A percentile compares a stretch with the other conserved stretches of the same genome.
phyloP scores from a whole-genome alignment of 345 rosid species.

The Eutrema heterophyllum region DNA sequence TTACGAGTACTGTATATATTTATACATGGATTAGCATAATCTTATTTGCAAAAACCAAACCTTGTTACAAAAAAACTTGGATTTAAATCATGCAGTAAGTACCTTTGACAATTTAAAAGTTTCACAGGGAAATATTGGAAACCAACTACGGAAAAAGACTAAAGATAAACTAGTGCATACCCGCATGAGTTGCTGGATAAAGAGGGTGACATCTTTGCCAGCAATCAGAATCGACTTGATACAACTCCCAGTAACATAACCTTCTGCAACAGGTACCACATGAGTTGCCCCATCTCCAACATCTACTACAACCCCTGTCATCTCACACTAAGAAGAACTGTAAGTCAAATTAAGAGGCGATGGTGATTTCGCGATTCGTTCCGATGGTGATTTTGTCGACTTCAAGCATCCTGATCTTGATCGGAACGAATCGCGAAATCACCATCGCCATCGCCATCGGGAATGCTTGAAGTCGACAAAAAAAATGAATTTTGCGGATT shows the following conservation, averaged over 20 bases:
- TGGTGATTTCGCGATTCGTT: too few species aligned
- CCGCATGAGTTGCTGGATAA: constrained; percentile 98
- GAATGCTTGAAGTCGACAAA: too few species aligned
- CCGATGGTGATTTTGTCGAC: too few species aligned
- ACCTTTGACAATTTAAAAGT: too few species aligned
- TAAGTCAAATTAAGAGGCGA: constrained; percentile 40
- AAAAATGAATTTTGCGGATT: too few species aligned
- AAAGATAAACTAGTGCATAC: constrained; percentile 33
- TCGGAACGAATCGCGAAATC: too few species aligned
- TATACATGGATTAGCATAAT: too few species aligned
- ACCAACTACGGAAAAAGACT: background rate
- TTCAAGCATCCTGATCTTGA: too few species aligned
- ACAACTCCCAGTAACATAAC: constrained; percentile 95
- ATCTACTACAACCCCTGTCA: constrained; percentile 99
- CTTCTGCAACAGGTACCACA: constrained; percentile 97
- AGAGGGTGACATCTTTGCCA: constrained; percentile 84
- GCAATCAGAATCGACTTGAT: constrained; percentile 86
- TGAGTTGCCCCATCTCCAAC: constrained; percentile 96
- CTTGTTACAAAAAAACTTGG: too few species aligned
- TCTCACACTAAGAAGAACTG: constrained; percentile 76
- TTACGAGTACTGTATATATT: too few species aligned
- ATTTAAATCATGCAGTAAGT: background rate
- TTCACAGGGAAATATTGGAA: background rate
- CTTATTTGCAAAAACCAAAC: too few species aligned
- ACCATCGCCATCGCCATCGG: too few species aligned